Percentiles rank a stretch among this genome's conserved stretches.
phyloP scores from a whole-genome alignment of 768 basidiomycete genomes.

The Xanthoconium purpureum region DNA sequence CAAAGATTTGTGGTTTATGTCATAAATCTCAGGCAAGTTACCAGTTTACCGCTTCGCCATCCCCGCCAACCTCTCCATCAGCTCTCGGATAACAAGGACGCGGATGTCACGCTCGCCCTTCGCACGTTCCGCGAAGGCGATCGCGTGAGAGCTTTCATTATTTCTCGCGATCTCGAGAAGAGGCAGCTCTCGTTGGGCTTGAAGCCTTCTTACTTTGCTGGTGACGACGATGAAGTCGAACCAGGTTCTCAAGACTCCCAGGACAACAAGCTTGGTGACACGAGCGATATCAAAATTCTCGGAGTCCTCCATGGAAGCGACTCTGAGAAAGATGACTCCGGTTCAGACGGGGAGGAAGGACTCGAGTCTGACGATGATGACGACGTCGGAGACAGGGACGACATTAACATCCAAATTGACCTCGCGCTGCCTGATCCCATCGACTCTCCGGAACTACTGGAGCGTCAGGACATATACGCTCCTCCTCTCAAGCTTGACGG shows the following conservation, averaged over 20 bases:
- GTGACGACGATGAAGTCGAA: constrained; percentile 49
- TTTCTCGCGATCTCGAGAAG: constrained; percentile 71
- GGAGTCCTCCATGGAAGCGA: constrained; percentile 22
- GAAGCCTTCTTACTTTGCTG: constrained; percentile 83
- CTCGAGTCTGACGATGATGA: constrained; percentile 11
- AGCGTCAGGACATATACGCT: background rate
- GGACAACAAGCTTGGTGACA: constrained; percentile 30
- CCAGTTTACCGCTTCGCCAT: background rate
- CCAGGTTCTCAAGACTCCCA: constrained; percentile 27
- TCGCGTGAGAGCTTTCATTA: constrained; percentile 73
- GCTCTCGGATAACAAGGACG: constrained; percentile 86
- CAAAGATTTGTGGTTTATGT: constrained; percentile 85
- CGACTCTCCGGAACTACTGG: background rate
- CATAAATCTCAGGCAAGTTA: constrained; percentile 82
- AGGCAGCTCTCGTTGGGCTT: constrained; percentile 78
- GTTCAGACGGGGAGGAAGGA: constrained; percentile 22
- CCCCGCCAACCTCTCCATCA: constrained; percentile 30
- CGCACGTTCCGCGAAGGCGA: constrained; percentile 85
- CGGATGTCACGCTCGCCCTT: constrained; percentile 74
- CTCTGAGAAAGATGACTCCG: constrained; percentile 5
- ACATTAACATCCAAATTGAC: constrained; percentile 21
- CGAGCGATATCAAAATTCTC: constrained; percentile 27
- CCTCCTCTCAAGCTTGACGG: constrained; percentile 55
- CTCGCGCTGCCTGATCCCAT: background rate
- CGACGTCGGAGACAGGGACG: constrained; percentile 18